Evolutionary conservation across 495 filamentous ascomycete genomes (phyloP), one percentile per base, ranked within the genome.

Genomic region (Talaromyces thailandensis): DNA sequence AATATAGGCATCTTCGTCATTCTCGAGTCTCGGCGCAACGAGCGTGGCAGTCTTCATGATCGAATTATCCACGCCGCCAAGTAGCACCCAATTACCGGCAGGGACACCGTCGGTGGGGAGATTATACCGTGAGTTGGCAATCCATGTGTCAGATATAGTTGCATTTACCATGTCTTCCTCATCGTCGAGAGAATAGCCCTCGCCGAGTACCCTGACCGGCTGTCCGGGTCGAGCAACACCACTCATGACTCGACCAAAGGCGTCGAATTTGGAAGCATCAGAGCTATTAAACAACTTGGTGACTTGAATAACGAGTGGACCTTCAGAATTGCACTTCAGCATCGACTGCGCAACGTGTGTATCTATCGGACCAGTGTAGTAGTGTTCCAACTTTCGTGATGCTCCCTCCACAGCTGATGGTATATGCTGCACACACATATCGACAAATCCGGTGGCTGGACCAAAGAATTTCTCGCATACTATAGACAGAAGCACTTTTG

Each of bases 21-120:
- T 86, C 25, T 90, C 86, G 32, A 96, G 79, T 65, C 85, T 87
- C 43, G 83, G 84, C 18, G 91, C 86, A n/a, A 98, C 86, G 56
- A 98, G 75, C 1, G 94, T 98, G n/a, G 94, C 94, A 24, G 90
- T 93, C 72, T 98, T 98, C 71, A 98, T 91, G 68, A 98, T 98
- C 7, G 95, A 98, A 73, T 96, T 97, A 77, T 98, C 93, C 50
- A 98, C 87, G 1, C 94, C 94, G 45, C 89, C 85, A 3, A 98
- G 78, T 23, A 98, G 80, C 18, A 96, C 93, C 84, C 89, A 90
- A 71, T 94, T 97, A n/a, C 94, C 94, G 6, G 94, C 95, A 0
- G 95, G 94, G 9, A 98, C 88, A 56, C 95, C 94, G 65, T 88
- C 89, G 0, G 89, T 92, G 7, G 92, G 84, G 59, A 98, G 88